A percentile compares a stretch with the other conserved stretches of the same genome.
Conservation (phyloP, 2,329 filamentous ascomycete genomes). For the Lasiodiplodia gonubiensis region DNA sequence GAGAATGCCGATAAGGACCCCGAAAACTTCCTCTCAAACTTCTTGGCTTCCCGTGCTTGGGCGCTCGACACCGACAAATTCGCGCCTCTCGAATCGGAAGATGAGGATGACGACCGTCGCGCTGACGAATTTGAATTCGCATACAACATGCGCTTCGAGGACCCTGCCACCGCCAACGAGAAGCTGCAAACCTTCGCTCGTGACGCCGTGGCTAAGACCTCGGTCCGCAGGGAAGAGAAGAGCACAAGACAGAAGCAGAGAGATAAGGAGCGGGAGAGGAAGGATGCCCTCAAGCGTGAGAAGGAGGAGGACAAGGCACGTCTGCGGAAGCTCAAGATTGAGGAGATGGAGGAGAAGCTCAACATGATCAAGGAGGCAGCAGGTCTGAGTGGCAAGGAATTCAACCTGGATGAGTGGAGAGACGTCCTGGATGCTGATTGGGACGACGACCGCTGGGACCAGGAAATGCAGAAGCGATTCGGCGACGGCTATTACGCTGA, state of each 20-base stretch:
- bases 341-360: slow-evolving; percentile 87
- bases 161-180: slow-evolving; percentile 86
- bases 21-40: slow-evolving; percentile 92
- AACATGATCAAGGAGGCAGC: slow-evolving; percentile 88
- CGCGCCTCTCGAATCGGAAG: slow-evolving; percentile 89
- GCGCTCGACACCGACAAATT: slow-evolving; percentile 70
- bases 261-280: slow-evolving; percentile 76
- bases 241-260: slow-evolving; percentile 77
- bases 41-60: slow-evolving; percentile 92
- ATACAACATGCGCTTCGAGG: slow-evolving; percentile 96
- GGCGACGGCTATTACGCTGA: slow-evolving; percentile 89
- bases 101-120: slow-evolving; percentile 73
- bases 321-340: slow-evolving; percentile 84
- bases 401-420: slow-evolving; percentile 81
- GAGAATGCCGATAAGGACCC: slow-evolving; percentile 84
- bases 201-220: slow-evolving; percentile 80
- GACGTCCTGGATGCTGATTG: slow-evolving; percentile 85
- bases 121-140: slow-evolving; percentile 90
- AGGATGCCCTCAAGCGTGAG: slow-evolving; percentile 77
- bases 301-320: slow-evolving; percentile 81
- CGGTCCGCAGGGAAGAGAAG: slow-evolving; percentile 82
- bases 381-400: slow-evolving; percentile 70
- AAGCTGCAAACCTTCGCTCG: slow-evolving; percentile 86
- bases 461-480: slow-evolving; percentile 86
- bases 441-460: slow-evolving; percentile 88